Conservation (phyloP, 2,329 filamentous ascomycete genomes). For the Lithohypha guttulata region DNA sequence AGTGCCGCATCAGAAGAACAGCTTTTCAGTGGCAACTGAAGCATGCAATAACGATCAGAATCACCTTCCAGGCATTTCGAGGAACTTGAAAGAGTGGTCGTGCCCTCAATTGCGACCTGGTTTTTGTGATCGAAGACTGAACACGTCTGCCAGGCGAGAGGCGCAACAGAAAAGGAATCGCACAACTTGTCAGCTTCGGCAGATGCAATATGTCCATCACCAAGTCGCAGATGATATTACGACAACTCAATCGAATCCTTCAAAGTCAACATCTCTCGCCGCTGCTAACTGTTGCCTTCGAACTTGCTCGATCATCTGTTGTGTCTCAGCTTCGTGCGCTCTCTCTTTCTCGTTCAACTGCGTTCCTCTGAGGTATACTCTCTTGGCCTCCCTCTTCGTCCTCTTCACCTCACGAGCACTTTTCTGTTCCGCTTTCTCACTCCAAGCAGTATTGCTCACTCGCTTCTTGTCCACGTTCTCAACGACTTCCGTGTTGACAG, state of each 20-base stretch:
- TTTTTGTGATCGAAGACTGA: too few relatives aligned
- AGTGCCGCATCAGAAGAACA: too few relatives aligned
- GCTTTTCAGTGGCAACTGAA: too few relatives aligned
- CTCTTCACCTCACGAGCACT: constrained; percentile 51
- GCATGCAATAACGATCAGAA: too few relatives aligned
- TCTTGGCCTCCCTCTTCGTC: constrained; percentile 54
- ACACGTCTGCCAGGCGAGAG: too few relatives aligned
- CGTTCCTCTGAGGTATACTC: constrained; percentile 52
- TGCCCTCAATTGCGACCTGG: too few relatives aligned
- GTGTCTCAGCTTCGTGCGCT: constrained; percentile 50
- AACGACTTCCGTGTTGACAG: constrained; percentile 38
- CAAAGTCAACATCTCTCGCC: constrained; percentile 28
- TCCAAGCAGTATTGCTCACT: constrained; percentile 60
- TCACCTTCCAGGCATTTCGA: too few relatives aligned
- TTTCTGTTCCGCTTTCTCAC: constrained; percentile 56
- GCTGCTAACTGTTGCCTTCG: constrained; percentile 45
- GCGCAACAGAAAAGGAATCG: too few relatives aligned
- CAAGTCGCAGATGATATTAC: too few relatives aligned
- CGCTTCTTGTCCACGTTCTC: constrained; percentile 34
- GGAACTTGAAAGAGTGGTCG: too few relatives aligned
- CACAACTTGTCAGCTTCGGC: too few relatives aligned
- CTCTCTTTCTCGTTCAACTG: constrained; percentile 63
- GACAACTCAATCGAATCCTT: constrained; percentile 26
- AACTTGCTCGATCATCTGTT: constrained; percentile 55
- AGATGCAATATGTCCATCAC: too few relatives aligned